Base-by-base conservation (phyloP, 2,329 filamentous ascomycete genomes). In the Raffaelea albimanens region DNA sequence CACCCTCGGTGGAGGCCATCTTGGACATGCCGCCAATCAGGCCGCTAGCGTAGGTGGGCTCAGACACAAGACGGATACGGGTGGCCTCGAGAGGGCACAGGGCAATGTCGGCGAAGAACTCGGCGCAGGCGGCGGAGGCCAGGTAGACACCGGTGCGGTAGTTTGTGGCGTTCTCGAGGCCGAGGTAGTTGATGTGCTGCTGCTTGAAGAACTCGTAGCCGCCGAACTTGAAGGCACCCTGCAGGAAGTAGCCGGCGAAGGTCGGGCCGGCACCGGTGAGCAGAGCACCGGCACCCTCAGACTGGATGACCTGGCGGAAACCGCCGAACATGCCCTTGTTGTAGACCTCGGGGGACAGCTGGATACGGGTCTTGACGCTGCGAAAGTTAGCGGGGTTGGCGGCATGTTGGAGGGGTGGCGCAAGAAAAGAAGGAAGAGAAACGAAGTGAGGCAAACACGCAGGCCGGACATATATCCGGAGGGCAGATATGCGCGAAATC, bases 141-240 rank as follows among this genome's bases (percentile, higher is more conserved):
- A 85, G 76, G 75, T 87, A 87, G 66, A 87, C 79, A 53, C 77
- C 78, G 46, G 81, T 85, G 58, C 82, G 75, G 78, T 87, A 85
- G 65, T 83, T 76, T 59, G 73, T 72, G 58, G 83, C 83, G 52
- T 68, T 77, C 66, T 86, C 82, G 61, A 81, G 80, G 61, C 85
- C 85, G 59, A 89, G 68, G 53, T 73, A 54, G 73, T 84, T 82
- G 70, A 90, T 88, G 61, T 73, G 75, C 68, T 87, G 83, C 73
- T 87, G 79, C 80, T 90, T 90, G 82, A 90, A 89, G 70, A 89
- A 81, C 72, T 90, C 85, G 69, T 90, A 90, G 63, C 85, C 85
- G 67, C 85, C 85, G 68, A 90, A 90, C 73, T 90, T 90, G 80
- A 89, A 83, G 59, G 84, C 83, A 63, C 85, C 85, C 71, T 90